Percentiles rank a stretch among this genome's conserved stretches.
These are phyloP conservation scores for bread wheat (Triticum aestivum) DNA, from an alignment of 176 grass and related monocot species.

Conservation along the genomic window DNA sequence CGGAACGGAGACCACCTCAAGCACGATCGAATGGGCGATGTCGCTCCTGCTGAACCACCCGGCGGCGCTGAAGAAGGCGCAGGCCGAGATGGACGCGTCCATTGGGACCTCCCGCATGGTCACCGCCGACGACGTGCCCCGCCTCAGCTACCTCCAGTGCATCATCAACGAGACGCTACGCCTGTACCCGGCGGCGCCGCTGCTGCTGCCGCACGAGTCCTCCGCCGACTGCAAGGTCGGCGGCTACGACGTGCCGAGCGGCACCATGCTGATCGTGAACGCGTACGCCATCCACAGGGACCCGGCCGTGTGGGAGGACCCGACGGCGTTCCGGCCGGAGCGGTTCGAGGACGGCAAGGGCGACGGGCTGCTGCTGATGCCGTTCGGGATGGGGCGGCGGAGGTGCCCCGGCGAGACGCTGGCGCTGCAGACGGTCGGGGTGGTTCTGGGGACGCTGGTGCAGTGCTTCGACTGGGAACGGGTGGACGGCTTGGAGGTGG, in stretches of 20 bases:
- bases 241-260: constrained; percentile 2
- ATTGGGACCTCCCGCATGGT: constrained; percentile 31
- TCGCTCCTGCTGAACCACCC: constrained; percentile 66
- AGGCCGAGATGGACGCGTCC: constrained; percentile 15
- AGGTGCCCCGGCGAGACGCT: constrained; percentile 59
- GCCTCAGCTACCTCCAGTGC: constrained; percentile 41
- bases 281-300: constrained; percentile 51
- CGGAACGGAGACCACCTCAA: constrained; percentile 45
- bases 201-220: constrained; percentile 40
- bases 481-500: constrained; percentile 23
- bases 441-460: constrained; percentile 43
- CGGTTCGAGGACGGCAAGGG: constrained; percentile 36
- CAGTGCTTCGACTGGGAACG: constrained; percentile 70
- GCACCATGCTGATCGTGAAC: constrained; percentile 54
- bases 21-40: constrained; percentile 53
- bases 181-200: constrained; percentile 11
- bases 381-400: constrained; percentile 67
- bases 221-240: constrained; percentile 19
- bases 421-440: constrained; percentile 33
- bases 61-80: constrained; percentile 2
- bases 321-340: constrained; percentile 48
- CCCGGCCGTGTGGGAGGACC: constrained; percentile 25
- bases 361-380: constrained; percentile 26
- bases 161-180: constrained; percentile 61
- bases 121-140: constrained; percentile 24